Conservation (phyloP, 106 monocot genomes). For the Platanthera zijinensis region DNA sequence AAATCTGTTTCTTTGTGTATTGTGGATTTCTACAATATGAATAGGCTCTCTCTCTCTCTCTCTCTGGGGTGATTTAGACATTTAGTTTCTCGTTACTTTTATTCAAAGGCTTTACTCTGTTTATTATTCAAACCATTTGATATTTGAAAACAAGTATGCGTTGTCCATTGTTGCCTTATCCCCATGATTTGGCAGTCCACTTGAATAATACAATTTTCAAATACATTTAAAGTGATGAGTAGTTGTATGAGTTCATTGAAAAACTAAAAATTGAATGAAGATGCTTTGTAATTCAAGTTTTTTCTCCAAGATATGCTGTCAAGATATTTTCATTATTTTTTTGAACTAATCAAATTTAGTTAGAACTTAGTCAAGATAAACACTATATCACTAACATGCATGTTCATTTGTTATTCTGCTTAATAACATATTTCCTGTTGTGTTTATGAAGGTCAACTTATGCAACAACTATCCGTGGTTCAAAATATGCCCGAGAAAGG, state of each 20-base stretch:
- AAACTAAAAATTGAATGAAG: neutral
- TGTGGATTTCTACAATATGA: too few species aligned
- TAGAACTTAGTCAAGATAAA: neutral
- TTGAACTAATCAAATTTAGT: neutral
- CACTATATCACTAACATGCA: neutral
- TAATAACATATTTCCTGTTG: neutral
- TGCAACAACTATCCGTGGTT: slow-evolving; percentile 93
- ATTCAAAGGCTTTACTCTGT: neutral
- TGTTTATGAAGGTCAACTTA: slow-evolving; percentile 69
- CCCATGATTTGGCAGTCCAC: neutral
- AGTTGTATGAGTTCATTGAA: neutral
- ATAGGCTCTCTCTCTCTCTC: too few species aligned
- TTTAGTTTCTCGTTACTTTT: too few species aligned
- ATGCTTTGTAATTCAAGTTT: neutral
- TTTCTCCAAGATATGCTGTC: neutral
- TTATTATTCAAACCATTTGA: neutral
- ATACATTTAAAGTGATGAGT: neutral
- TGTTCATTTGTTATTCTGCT: neutral
- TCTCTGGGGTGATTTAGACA: too few species aligned
- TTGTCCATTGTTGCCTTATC: neutral
- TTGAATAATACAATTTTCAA: neutral
- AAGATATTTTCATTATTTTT: neutral
- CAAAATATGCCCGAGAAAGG: slow-evolving; percentile 88
- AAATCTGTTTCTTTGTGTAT: too few species aligned
- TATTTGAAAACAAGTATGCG: neutral